These are phyloP conservation scores for Talaromyces sp. DNA, from an alignment of 2,329 filamentous ascomycete species.

Conservation along the genomic window DNA sequence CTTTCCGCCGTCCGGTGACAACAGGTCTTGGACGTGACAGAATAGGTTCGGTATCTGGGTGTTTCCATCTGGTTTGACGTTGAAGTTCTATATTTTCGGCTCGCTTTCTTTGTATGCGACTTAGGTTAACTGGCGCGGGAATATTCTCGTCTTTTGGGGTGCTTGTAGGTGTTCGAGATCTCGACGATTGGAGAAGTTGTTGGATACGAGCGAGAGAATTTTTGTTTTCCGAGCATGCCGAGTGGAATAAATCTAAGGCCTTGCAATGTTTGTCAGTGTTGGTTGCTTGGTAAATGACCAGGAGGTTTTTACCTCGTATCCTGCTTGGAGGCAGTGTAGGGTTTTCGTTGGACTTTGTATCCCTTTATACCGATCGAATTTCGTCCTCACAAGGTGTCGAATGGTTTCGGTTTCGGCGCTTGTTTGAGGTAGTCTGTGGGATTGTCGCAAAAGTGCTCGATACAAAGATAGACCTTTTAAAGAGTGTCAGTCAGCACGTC, in stretches of 20 bases:
- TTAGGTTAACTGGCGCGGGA: constrained; percentile 16
- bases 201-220: constrained; percentile 19
- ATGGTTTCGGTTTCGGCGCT: constrained; percentile 18
- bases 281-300: background rate
- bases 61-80: constrained; percentile 21
- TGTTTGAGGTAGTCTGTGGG: constrained; percentile 22
- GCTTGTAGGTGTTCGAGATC: constrained; percentile 15
- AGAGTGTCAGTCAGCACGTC: background rate
- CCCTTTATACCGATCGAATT: constrained; percentile 33
- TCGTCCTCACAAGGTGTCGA: constrained; percentile 26
- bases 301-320: constrained; percentile 31
- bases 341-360: constrained; percentile 35
- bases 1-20: constrained; percentile 30
- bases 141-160: constrained; percentile 13
- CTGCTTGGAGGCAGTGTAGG: constrained; percentile 33
- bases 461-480: constrained; percentile 38
- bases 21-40: constrained; percentile 28
- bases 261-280: constrained; percentile 11
- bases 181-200: constrained; percentile 21
- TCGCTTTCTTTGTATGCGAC: constrained; percentile 18
- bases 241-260: constrained; percentile 34
- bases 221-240: constrained; percentile 23
- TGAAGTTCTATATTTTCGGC: constrained; percentile 21
- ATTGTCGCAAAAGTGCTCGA: constrained; percentile 40
- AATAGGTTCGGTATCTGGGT: constrained; percentile 29